These are phyloP conservation scores for Arachnopeziza araneosa DNA, from an alignment of 2,329 filamentous ascomycete species.

Conservation along the genomic window DNA sequence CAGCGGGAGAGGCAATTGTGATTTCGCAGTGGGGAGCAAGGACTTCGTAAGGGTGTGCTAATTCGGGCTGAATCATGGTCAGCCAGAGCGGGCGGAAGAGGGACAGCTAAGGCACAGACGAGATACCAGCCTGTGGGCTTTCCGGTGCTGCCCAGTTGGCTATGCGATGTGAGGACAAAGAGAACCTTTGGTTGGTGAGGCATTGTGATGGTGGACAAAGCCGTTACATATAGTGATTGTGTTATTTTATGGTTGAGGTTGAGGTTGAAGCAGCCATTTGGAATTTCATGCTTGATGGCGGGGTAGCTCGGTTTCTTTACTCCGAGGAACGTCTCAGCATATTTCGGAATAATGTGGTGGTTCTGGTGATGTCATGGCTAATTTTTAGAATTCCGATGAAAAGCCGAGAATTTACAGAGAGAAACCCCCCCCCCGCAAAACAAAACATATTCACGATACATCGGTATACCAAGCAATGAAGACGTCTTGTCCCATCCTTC, in stretches of 20 bases:
- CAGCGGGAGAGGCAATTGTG: slow-evolving; percentile 40
- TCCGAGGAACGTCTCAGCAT: neutral
- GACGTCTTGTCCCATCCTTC: neutral
- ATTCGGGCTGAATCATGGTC: slow-evolving; percentile 37
- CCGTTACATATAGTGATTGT: neutral
- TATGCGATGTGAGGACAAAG: slow-evolving; percentile 44
- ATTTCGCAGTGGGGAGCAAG: slow-evolving; percentile 37
- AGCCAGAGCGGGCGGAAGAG: neutral
- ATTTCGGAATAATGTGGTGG: neutral
- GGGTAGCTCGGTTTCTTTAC: neutral
- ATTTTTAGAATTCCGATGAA: neutral
- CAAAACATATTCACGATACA: neutral
- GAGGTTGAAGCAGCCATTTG: neutral
- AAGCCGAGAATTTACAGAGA: no score
- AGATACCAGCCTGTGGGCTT: slow-evolving; percentile 51
- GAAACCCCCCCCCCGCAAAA: no score
- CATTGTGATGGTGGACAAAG: neutral
- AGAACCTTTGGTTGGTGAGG: slow-evolving; percentile 40
- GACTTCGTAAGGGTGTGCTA: slow-evolving; percentile 42
- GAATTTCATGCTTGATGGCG: neutral
- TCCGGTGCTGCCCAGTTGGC: slow-evolving; percentile 21
- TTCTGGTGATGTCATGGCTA: neutral
- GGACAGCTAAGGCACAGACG: slow-evolving; percentile 26
- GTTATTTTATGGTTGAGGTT: neutral
- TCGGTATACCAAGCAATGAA: neutral